Evolutionary conservation across 139 green algal species (phyloP), one percentile per base, ranked within the genome.

Genomic region (Spirogloea muscicola): DNA sequence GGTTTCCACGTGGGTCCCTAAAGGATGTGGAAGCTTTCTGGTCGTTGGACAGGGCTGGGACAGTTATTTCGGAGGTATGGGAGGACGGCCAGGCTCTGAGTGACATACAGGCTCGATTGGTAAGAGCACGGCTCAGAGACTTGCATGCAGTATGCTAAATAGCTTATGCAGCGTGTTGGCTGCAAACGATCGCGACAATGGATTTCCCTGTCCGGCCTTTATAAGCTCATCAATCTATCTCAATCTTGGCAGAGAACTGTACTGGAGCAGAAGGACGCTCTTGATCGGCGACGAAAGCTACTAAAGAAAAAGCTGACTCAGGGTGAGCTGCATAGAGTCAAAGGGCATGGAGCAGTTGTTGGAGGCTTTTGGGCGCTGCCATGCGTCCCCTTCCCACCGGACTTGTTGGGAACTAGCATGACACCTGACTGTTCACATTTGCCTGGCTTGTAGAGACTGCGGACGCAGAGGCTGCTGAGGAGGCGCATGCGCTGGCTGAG

Each of bases 41-140:
- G 64, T 49, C 10, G 33, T 25, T 27, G 27, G 29, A 5, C 62
- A 79, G 70, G 10, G 70, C 48, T 27, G 70, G 70, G 3, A 77
- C 44, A 6, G 55, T 79, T 25, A 3, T 79, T 31, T 52, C 70
- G 63, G 70, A 79, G 40, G 70, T 79, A n/a, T 79, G 70, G 70
- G 64, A 79, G 63, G 70, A 79, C 33, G 70, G 70, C 4, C 70
- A 79, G 44, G 39, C 36, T 3, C 58, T 77, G 7, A 77, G 44
- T 9, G 70, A 79, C 40, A 66, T 79, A n/a, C 33, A 80, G 25
- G 62, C 61, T 7, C 39, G 63, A 29, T 64, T 77, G 60, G 68
- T 77, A 58, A n/a, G n/a, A n/a, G n/a, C n/a, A n/a, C n/a, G n/a
- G n/a, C n/a, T n/a, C n/a, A n/a, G n/a, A n/a, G n/a, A n/a, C n/a